Percentiles rank a stretch among this genome's conserved stretches.
Evolutionary conservation across 257 asterid genomes (phyloP).

Genomic region (Solanum tarijense): DNA sequence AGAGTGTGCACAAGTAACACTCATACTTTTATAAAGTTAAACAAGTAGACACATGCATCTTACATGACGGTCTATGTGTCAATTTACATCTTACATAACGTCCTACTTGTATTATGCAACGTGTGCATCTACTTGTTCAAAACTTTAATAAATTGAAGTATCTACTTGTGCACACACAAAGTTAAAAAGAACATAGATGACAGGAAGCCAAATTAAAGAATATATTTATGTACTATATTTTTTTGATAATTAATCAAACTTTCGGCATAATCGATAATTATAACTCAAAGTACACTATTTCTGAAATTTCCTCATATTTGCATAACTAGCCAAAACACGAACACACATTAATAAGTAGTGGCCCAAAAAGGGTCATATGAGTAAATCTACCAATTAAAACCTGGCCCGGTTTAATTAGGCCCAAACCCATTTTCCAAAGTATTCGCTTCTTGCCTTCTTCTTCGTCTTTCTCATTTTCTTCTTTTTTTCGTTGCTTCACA

Average conservation of each 20-base stretch:
- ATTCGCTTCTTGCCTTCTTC: neutral
- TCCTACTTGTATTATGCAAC: no score
- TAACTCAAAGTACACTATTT: neutral
- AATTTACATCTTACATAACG: neutral
- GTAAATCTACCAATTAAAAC: neutral
- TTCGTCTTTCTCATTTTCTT: neutral
- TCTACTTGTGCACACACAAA: fast-evolving
- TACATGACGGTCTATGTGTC: no score
- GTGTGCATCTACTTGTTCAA: no score
- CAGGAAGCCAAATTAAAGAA: no score
- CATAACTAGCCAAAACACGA: neutral
- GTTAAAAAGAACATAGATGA: no score
- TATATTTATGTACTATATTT: no score
- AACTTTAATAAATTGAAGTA: no score
- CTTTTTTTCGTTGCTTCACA: neutral
- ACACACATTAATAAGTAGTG: neutral
- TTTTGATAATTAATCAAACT: no score
- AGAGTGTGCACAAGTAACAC: neutral
- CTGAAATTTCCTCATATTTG: neutral
- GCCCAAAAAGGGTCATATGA: neutral
- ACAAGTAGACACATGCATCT: no score
- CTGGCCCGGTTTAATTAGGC: neutral
- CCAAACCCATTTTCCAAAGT: neutral
- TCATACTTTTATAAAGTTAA: no score
- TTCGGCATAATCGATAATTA: no score